Base-by-base conservation (phyloP, 768 basidiomycete genomes). In the Lactarius psammicola region DNA sequence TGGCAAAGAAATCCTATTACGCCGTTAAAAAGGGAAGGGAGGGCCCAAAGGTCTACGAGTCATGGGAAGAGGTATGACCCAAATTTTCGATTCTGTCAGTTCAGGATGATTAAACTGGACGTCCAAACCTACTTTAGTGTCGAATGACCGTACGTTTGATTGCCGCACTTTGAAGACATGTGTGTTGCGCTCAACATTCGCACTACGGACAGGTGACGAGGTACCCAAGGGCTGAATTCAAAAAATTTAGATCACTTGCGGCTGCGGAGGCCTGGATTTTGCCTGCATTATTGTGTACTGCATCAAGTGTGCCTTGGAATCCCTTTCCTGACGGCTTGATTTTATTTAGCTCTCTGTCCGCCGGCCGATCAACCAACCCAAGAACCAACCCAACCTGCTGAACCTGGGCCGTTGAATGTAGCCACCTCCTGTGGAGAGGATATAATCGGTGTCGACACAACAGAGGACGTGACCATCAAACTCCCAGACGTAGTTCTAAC, bases 51-150 rank as follows among this genome's bases (percentile, higher is more conserved):
- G 81, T 90, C 18, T 89, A 86, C 57, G 70, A 73, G 1, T 80
- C 77, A 17, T 89, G 88, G 88, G 79, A 82, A 30, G 83, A 87
- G 77, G 88, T 85, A 68, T 64, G n/a, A n/a, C n/a, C n/a, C n/a
- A n/a, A n/a, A n/a, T n/a, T n/a, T n/a, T n/a, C n/a, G 9, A 10
- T 53, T 53, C 44, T 18, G n/a, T 17, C 18, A 23, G 15, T 10
- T 46, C 49, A 53, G 7, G 49, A 20, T 51, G 23, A 55, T 17
- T 30, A 30, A 31, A 30, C 30, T 5, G 18, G 28, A 30, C 11
- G 56, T 33, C 36, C n/a, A 57, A 26, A 15, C 11, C 56, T 56
- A 13, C 33, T 38, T 26, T 38, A 57, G 56, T 57, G 56, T 38
- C 30, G 33, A 8, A 26, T 33, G 23, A 57, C 23, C 6, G 56